Percentiles rank a stretch among this genome's conserved stretches.
phyloP scores from a whole-genome alignment of 108 stramenopile species.

The Fistulifera pelliculosa region DNA sequence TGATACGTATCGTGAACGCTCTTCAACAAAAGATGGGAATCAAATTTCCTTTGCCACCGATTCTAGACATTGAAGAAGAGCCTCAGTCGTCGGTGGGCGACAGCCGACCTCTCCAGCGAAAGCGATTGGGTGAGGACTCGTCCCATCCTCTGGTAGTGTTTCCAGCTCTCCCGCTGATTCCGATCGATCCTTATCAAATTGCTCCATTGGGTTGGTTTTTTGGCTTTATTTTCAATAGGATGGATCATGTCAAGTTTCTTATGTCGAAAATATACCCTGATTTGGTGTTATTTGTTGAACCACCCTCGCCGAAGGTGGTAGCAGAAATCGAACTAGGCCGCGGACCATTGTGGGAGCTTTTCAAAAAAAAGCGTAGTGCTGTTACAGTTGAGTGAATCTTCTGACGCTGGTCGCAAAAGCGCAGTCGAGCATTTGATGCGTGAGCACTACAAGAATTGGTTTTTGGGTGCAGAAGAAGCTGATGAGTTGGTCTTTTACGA shows the following conservation, averaged over 20 bases:
- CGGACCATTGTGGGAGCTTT: constrained; percentile 24
- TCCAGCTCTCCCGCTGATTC: constrained; percentile 43
- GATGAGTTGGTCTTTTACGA: constrained; percentile 8
- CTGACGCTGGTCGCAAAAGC: constrained; percentile 20
- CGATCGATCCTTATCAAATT: constrained; percentile 29
- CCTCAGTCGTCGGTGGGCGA: not conserved
- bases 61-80: not conserved
- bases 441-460: constrained; percentile 19
- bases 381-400: constrained; percentile 31
- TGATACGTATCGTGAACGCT: constrained; percentile 18
- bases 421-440: constrained; percentile 37
- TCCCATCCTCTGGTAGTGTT: constrained; percentile 38
- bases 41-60: not conserved
- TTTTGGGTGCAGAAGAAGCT: constrained; percentile 7
- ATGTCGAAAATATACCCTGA: constrained; percentile 37
- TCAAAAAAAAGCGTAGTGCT: constrained; percentile 27
- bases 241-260: constrained; percentile 45
- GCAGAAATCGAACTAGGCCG: constrained; percentile 25
- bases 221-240: constrained; percentile 28
- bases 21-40: constrained; percentile 20
- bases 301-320: constrained; percentile 27
- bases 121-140: not conserved
- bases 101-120: not conserved
- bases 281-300: constrained; percentile 43
- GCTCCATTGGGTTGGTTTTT: constrained; percentile 53